Percentiles rank a stretch among this genome's conserved stretches.
Conservation (phyloP, 2,329 filamentous ascomycete species). For the Microdochium nivale region DNA sequence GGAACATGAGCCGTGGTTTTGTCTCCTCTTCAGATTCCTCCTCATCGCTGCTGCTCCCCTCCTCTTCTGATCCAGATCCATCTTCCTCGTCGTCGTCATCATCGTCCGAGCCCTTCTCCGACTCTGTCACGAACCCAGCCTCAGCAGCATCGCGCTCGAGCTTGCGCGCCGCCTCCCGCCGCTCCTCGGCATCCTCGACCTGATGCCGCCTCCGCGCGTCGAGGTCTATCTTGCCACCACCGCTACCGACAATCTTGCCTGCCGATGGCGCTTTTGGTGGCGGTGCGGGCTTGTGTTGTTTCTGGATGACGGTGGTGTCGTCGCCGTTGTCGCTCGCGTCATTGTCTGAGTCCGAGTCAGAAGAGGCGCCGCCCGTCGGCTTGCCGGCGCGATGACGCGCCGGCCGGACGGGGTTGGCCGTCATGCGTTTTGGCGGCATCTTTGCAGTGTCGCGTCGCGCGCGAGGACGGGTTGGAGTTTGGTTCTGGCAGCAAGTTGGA, state of each 20-base stretch:
- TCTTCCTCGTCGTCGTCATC: conserved; percentile 19
- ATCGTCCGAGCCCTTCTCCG: conserved; percentile 33
- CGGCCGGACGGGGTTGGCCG: conserved; percentile 76
- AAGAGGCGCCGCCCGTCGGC: conserved; percentile 45
- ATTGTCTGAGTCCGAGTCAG: conserved; percentile 33
- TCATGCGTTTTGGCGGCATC: conserved; percentile 79
- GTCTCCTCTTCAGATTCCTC: conserved; percentile 44
- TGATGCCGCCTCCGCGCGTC: conserved; percentile 32
- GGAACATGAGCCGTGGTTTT: conserved; percentile 47
- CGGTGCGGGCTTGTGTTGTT: conserved; percentile 32
- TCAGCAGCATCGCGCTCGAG: conserved; percentile 45
- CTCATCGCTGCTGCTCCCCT: conserved; percentile 23
- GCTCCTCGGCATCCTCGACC: conserved; percentile 36
- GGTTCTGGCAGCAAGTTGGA: too few relatives aligned
- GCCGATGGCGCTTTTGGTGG: conserved; percentile 50
- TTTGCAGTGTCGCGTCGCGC: conserved; percentile 1
- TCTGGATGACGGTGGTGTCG: conserved; percentile 11
- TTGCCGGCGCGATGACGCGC: conserved; percentile 84
- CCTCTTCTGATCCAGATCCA: conserved; percentile 26
- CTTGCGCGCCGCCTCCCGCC: conserved; percentile 37
- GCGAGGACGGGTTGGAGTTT: too few relatives aligned
- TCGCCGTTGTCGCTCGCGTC: conserved; percentile 35
- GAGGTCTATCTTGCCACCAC: conserved; percentile 42
- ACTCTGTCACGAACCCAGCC: conserved; percentile 55
- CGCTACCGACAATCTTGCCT: conserved; percentile 44